Conservation (phyloP, 495 filamentous ascomycete species). For the Penicillium verhagenii region DNA sequence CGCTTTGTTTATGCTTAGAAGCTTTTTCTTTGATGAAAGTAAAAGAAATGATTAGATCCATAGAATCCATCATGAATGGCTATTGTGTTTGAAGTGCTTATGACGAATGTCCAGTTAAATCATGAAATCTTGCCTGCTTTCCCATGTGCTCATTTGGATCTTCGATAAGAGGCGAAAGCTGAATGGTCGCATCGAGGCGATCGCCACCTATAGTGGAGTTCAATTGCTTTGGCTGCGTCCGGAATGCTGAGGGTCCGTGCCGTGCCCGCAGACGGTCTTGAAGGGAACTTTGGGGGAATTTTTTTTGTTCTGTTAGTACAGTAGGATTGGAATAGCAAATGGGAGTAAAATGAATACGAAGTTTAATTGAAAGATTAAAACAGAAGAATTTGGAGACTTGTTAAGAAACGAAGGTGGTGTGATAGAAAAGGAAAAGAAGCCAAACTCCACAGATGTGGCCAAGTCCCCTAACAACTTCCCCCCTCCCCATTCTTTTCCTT, state of each 20-base stretch:
- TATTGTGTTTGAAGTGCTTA: too few relatives aligned
- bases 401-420: too few relatives aligned
- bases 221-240: slow-evolving; percentile 1
- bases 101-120: too few relatives aligned
- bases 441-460: neutral
- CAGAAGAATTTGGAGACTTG: neutral
- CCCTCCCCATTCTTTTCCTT: slow-evolving; percentile 19
- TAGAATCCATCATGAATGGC: neutral
- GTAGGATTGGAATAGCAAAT: neutral
- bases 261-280: slow-evolving; percentile 2
- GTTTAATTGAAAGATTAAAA: neutral
- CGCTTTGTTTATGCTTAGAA: neutral
- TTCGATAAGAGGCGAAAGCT: slow-evolving; percentile 1
- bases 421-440: too few relatives aligned
- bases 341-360: neutral
- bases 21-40: neutral
- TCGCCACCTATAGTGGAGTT: slow-evolving; percentile 8
- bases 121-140: neutral
- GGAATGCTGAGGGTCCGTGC: slow-evolving; percentile 10
- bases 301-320: too few relatives aligned
- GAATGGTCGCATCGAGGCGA: slow-evolving; percentile 7
- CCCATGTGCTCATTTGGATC: neutral
- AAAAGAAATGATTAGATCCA: neutral
- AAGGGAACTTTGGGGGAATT: neutral
- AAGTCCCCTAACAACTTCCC: neutral